A percentile compares a stretch with the other conserved stretches of the same genome.
These are phyloP conservation scores for Podospora pseudoanserina DNA, from an alignment of 495 filamentous ascomycete genomes.

Conservation along the genomic window DNA sequence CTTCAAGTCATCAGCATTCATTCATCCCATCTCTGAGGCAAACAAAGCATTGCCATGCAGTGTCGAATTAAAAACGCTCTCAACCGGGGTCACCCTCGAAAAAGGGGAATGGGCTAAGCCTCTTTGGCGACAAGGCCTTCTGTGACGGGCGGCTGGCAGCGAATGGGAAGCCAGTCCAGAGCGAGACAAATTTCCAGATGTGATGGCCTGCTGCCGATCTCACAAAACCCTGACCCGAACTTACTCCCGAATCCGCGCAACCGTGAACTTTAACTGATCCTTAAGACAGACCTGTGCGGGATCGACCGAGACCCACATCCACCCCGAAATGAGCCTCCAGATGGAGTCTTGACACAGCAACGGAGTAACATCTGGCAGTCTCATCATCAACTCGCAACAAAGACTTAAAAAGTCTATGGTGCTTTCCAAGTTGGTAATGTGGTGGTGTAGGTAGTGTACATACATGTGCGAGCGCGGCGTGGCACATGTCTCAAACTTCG, in stretches of 20 bases:
- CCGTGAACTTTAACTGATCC: not conserved
- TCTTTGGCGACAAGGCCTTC: constrained; percentile 18
- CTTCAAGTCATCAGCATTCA: not conserved
- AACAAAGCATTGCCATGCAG: not conserved
- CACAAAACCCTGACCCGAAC: constrained; percentile 8
- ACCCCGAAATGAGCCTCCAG: not conserved
- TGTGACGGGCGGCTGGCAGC: constrained; percentile 26
- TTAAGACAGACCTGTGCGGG: not conserved
- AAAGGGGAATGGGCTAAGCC: constrained; percentile 26
- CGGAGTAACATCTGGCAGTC: not conserved
- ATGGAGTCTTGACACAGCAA: not conserved
- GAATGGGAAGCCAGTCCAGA: constrained; percentile 29
- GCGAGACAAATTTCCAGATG: constrained; percentile 32
- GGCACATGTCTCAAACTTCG: not conserved
- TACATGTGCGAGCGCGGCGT: not conserved
- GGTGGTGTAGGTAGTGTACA: not conserved
- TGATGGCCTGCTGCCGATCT: constrained; percentile 34
- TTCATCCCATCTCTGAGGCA: not conserved
- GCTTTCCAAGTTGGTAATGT: not conserved
- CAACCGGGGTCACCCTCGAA: constrained; percentile 17
- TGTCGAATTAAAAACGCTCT: not conserved
- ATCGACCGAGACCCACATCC: not conserved
- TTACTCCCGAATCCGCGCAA: not conserved
- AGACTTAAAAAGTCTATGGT: not conserved
- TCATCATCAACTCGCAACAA: not conserved